These are phyloP conservation scores for Penicillium concentricum DNA, from an alignment of 2,329 filamentous ascomycete species.

Conservation along the genomic window DNA sequence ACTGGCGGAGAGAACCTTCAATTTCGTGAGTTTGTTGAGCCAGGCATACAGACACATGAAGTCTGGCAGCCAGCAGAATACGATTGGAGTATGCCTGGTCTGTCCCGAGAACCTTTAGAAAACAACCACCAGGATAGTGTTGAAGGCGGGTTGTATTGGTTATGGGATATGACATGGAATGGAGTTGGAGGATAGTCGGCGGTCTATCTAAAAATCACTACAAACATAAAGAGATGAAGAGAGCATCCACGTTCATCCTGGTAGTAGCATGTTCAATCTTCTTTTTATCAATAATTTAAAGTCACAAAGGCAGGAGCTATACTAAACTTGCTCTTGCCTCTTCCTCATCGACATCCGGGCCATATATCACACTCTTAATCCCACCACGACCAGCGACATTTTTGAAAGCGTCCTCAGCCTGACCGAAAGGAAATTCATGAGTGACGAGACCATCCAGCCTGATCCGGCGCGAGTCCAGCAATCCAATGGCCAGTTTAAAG, in stretches of 20 bases:
- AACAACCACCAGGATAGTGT: conserved; percentile 7
- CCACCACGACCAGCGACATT: conserved; percentile 74
- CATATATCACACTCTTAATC: conserved; percentile 43
- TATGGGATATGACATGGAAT: conserved; percentile 33
- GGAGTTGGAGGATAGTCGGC: background rate
- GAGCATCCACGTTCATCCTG: no score
- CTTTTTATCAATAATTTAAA: background rate
- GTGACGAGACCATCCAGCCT: conserved; percentile 74
- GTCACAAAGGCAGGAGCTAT: background rate
- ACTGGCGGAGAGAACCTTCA: background rate
- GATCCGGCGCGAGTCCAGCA: conserved; percentile 63
- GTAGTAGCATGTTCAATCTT: background rate
- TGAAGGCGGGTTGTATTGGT: conserved; percentile 31
- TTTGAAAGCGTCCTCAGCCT: conserved; percentile 79
- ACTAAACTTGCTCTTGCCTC: conserved; percentile 11
- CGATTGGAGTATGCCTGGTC: conserved; percentile 10
- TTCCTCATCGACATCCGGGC: conserved; percentile 22
- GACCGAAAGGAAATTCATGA: conserved; percentile 68
- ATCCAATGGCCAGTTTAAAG: conserved; percentile 74
- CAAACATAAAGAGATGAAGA: no score
- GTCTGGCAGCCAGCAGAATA: conserved; percentile 6
- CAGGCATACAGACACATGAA: background rate
- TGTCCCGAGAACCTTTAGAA: background rate
- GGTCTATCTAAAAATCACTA: background rate
- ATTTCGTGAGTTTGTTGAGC: background rate